Conservation (phyloP, 2,329 filamentous ascomycete genomes). For the Didymella keratinophila region DNA sequence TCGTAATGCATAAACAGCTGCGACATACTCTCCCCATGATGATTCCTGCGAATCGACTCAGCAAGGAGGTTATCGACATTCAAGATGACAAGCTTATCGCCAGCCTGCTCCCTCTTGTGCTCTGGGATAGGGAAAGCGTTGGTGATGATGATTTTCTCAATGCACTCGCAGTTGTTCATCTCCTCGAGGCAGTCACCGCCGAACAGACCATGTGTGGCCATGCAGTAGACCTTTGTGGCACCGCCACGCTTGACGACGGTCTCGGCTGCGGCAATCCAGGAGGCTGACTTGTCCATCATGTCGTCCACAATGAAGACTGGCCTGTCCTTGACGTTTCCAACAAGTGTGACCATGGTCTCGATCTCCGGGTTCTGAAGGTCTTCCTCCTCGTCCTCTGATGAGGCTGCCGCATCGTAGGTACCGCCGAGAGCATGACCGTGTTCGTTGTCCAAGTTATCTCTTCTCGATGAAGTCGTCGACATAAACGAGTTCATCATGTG, state of each 20-base stretch:
- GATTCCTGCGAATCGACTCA: conserved; percentile 93
- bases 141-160: conserved; percentile 92
- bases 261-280: conserved; percentile 97
- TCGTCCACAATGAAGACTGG: conserved; percentile 96
- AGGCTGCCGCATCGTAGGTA: conserved; percentile 80
- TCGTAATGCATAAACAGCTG: conserved; percentile 59
- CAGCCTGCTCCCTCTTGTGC: conserved; percentile 72
- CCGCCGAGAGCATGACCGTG: conserved; percentile 80
- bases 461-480: conserved; percentile 76
- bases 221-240: conserved; percentile 95
- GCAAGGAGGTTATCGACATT: conserved; percentile 87
- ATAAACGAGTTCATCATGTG: conserved; percentile 84
- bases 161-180: conserved; percentile 90
- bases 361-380: conserved; percentile 79
- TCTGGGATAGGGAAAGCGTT: conserved; percentile 94
- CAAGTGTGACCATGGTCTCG: conserved; percentile 96
- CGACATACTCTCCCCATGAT: conserved; percentile 86
- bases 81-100: conserved; percentile 82
- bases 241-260: conserved; percentile 92
- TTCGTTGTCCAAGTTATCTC: conserved; percentile 49
- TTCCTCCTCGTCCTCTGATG: conserved; percentile 92
- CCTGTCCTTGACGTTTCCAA: conserved; percentile 88
- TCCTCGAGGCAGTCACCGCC: conserved; percentile 88
- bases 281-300: conserved; percentile 97
- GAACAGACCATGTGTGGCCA: conserved; percentile 95